Evolutionary conservation across 2,329 filamentous ascomycete species (phyloP).

Genomic region (Hymenoscyphus albidus): DNA sequence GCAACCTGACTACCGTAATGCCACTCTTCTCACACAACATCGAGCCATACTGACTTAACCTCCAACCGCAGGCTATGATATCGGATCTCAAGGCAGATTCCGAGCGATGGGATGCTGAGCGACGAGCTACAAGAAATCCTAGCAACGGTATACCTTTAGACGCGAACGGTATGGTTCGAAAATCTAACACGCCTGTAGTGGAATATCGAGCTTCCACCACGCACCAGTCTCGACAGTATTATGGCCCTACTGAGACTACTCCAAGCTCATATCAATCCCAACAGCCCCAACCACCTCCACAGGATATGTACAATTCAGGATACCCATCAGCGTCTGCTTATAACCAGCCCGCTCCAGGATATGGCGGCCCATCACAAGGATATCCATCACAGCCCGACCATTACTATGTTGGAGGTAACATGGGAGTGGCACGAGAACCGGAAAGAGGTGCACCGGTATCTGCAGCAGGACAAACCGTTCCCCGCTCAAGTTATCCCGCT

Average conservation of each 20-base stretch:
- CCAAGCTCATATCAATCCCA: constrained; percentile 26
- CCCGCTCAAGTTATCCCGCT: constrained; percentile 3
- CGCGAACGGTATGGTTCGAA: constrained; percentile 32
- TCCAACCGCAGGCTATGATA: constrained; percentile 47
- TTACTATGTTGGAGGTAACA: constrained; percentile 21
- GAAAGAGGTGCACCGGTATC: constrained; percentile 7
- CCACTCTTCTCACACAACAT: constrained; percentile 22
- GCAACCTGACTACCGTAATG: constrained; percentile 69
- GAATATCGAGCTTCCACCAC: constrained; percentile 35
- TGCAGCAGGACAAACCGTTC: constrained; percentile 3
- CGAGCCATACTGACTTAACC: constrained; percentile 20
- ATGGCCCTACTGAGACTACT: constrained; percentile 32
- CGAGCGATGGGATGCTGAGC: constrained; percentile 43
- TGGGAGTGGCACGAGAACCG: neutral
- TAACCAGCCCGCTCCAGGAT: constrained; percentile 26
- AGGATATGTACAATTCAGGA: constrained; percentile 28
- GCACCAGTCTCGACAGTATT: constrained; percentile 36
- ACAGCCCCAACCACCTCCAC: constrained; percentile 18
- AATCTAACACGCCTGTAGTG: constrained; percentile 37
- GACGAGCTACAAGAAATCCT: constrained; percentile 31
- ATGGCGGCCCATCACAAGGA: constrained; percentile 19
- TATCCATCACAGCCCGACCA: constrained; percentile 19
- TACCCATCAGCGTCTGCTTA: constrained; percentile 16
- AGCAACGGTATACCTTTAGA: constrained; percentile 36
- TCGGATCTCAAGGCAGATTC: constrained; percentile 51